Evolutionary conservation across 805 yeast genomes (phyloP), one percentile per base, ranked within the genome.

Genomic region (Helenozyma rhizophorensis): DNA sequence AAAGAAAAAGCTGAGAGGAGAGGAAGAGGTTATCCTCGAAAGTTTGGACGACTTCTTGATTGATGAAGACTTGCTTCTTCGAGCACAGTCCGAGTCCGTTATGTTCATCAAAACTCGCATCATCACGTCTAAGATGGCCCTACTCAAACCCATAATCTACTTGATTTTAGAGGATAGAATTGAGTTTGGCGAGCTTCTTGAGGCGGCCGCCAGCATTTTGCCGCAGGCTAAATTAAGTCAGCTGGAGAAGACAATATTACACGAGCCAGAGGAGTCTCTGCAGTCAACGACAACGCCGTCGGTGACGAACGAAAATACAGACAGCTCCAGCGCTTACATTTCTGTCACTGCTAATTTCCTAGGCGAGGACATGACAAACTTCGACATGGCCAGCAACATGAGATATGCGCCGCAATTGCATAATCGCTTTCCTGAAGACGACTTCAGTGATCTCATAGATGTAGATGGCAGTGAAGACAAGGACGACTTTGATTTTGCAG

Each of bases 101-200:
- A 62, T 63, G 54, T 63, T 50, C 43, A 61, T 62, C 28, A 63
- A 64, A 33, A 60, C 68, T 2, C 40, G 70, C 19, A 52, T 65
- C 11, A 28, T 63, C 4, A 32, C 50, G 4, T 60, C 68, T 15
- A 60, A 61, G 30, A 35, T 65, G 32, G 30, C 53, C 7, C 37
- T 65, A 17, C 51, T 59, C 40, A 43, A 69, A 10, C 69, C 70
- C 1, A 42, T 64, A 11, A 41, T 55, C 6, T 63, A 62, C 33
- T 42, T 62, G 15, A 35, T 62, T 6, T 35, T 61, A 12, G 55
- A 56, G 32, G 66, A 55, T 30, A 50, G 49, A 28, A 50, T 62
- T 12, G 41, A 45, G 15, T 32, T 57, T 16, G 28, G 36, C 13
- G 67, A 60, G 19, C 27, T 62, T 10, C 15, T 59, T 8, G 48